Evolutionary conservation across 805 yeast genomes (phyloP), one percentile per base, ranked within the genome.

Genomic region (Kuraishia capsulata): DNA sequence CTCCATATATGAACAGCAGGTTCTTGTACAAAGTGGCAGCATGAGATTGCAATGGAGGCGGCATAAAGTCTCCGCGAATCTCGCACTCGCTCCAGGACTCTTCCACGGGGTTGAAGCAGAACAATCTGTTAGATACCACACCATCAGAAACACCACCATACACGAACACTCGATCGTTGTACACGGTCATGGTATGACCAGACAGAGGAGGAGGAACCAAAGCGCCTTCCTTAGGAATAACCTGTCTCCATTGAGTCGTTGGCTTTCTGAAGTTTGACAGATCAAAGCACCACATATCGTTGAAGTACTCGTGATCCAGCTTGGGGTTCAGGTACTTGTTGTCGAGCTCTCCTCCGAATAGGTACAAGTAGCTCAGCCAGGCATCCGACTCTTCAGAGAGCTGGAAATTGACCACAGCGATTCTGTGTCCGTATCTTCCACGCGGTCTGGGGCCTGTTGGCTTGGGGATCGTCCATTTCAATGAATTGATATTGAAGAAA

Each of bases 391-490:
- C 50, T 18, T 49, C 49, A 38, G 67, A 68, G 0, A 76, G 66
- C 47, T 73, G 76, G 49, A 67, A 67, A 45, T 78, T 77, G 39
- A 88, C 77, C 20, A 86, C 90, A 1, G 83, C 78, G 39, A 92
- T 73, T 35, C 94, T 78, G 59, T 90, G 97, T 11, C 99, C 98
- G 57, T 92, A 92, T 44, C 99, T 72, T 2, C 97, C 98, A 26
- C 77, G 64, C 0, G 98, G 98, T 52, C 85, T 78, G 18, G 69
- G 69, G 1, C 90, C 90, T 9, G 64, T 61, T 0, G 88, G 86
- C 44, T 74, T 71, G 44, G 96, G 86, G 10, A 78, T 72, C 0
- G 89, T 80, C 90, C 92, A 83, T 49, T 79, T 78, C 44, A 76
- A 65, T 2, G 89, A 76, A 36, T 81, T 77, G 44, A 83, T 81